Evolutionary conservation across 2,329 filamentous ascomycete species (phyloP), one percentile per base, ranked within the genome.

Genomic region (Alternaria sp.): DNA sequence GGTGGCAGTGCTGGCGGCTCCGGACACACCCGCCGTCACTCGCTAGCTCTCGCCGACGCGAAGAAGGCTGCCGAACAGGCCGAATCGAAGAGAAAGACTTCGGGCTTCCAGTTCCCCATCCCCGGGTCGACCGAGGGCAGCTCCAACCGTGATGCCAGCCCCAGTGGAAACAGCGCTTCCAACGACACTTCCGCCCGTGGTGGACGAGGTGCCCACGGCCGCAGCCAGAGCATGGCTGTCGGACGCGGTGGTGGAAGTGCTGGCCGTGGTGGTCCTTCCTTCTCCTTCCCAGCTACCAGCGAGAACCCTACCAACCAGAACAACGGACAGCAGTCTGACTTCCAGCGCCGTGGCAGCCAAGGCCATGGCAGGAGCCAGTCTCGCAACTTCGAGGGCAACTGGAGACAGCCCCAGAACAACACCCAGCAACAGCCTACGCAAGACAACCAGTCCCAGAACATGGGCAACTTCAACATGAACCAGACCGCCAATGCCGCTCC

Each of bases 11-110:
- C 89, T 66, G 90, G 86, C 65, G 90, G 86, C 63, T 74, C 76
- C 74, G 95, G 95, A 65, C 96, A 99, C 79, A 91, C 96, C 81
- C 90, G 96, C 77, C 91, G 96, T 81, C 96, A 99, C 83, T 99
- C 96, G 19, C 86, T 99, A 68, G 96, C 94, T 67, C 85, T 99
- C 68, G 93, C 94, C 40, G 96, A 99, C 81, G 96, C 96, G 53
- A 98, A 97, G 83, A 98, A 97, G 84, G 96, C 96, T 51, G 96
- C 96, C 61, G 96, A 99, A 80, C 83, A 97, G 67, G 96, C 96
- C 52, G 96, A 99, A 83, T 95, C 97, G 85, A 97, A 97, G 84
- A 88, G 94, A 80, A 97, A 95, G 59, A 93, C 94, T 65, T 93
- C 92, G 67, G 93, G 90, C 61, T 99, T 98, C 82, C 94, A 97